A percentile compares a stretch with the other conserved stretches of the same genome.
Conservation (phyloP, 1,284 basidiomycete genomes). For the Pascua sp. region DNA sequence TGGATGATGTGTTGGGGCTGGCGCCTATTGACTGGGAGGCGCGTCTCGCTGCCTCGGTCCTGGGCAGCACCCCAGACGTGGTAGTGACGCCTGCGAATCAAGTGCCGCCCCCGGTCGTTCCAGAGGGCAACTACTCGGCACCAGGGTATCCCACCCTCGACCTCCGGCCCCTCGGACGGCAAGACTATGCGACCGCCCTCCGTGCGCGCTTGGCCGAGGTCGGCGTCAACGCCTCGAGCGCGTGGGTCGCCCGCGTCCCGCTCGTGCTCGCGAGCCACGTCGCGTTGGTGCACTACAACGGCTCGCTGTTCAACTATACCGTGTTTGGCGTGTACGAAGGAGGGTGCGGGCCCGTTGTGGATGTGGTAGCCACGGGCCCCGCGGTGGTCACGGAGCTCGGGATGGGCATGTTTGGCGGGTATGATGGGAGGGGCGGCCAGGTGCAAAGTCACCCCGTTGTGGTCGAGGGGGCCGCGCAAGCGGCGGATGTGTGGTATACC, state of each 20-base stretch:
- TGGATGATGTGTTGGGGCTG: constrained; percentile 24
- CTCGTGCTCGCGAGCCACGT: constrained; percentile 22
- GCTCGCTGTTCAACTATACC: constrained; percentile 4
- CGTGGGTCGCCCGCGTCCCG: constrained; percentile 12
- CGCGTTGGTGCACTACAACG: constrained; percentile 26
- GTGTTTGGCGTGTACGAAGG: neutral
- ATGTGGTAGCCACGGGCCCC: neutral
- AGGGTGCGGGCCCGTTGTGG: neutral
- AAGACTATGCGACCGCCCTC: neutral
- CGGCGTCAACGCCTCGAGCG: neutral
- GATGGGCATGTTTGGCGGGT: constrained; percentile 13
- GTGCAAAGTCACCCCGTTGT: neutral
- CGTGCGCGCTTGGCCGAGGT: neutral
- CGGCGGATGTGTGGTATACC: constrained; percentile 8
- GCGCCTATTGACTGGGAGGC: constrained; percentile 14
- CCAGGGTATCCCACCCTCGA: constrained; percentile 14
- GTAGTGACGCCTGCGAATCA: neutral
- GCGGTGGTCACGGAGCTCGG: constrained; percentile 8
- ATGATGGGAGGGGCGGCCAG: neutral
- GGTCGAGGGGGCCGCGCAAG: neutral
- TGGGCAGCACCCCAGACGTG: neutral
- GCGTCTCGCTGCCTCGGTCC: neutral
- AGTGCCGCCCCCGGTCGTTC: neutral
- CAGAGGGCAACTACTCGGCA: constrained; percentile 7
- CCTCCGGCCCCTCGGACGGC: neutral